Base-by-base conservation (phyloP, 2,329 filamentous ascomycete species). In the Sordariomycetes sp. region DNA sequence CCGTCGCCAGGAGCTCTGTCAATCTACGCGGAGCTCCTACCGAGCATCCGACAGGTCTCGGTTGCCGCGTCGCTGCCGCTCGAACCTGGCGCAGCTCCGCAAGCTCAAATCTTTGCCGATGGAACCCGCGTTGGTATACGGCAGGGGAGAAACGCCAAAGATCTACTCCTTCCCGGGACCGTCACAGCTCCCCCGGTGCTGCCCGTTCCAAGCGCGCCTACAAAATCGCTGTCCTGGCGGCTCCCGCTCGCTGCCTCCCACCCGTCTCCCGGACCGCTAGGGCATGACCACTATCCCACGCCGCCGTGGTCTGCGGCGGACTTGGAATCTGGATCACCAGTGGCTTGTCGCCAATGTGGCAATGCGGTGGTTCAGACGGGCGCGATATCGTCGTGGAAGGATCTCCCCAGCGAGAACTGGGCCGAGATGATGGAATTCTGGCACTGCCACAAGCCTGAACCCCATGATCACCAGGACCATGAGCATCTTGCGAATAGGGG, bases 341-440 rank as follows among this genome's bases (percentile, higher is more conserved):
- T 86, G 63, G 57, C 62, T 32, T 77, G 76, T 64, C 69, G 75
- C 59, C 56, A 62, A 61, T 77, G 75, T 67, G 55, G 61, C 52
- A 59, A 65, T 17, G 59, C 56, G 1, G 59, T 82, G 20, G 69
- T 82, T 13, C 48, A 64, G 1, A 57, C 64, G 2, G 71, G 67
- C 8, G 62, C 55, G 3, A 73, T 82, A 8, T 72, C 69, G 45
- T 69, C 72, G 42, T 99, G 94, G 92, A 96, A 92, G 70, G 90
- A 99, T 66, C 74, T 99, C 20, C 94, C 94, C 0, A 96, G 90
- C 66, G 90, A 95, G 64, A 92, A 96, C 65, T 99, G 94, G 94
- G 95, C 94, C 0, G 94, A 99, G 72, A 95, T 99, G 91, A 99
- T 99, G 94, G 95, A 99, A 69, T 95, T 99, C 64, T 99, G 94